Conservation (phyloP, 2,329 filamentous ascomycete genomes). For the Zarea fungicola region DNA sequence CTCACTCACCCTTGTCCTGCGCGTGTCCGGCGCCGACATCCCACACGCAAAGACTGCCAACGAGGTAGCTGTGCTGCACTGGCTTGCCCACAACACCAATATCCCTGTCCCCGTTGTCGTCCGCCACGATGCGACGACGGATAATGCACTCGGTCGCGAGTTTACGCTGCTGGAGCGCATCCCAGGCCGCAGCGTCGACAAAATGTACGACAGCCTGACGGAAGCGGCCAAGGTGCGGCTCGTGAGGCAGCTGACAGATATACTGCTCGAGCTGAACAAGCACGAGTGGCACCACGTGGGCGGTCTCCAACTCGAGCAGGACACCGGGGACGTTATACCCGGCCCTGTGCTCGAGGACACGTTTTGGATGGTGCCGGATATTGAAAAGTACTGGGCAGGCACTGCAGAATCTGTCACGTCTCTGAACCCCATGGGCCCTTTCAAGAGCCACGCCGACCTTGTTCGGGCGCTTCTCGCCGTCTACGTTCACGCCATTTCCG, state of each 20-base stretch:
- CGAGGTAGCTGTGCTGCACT: conserved; percentile 31
- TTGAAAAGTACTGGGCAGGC: conserved; percentile 23
- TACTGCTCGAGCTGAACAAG: conserved; percentile 26
- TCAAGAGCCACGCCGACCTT: conserved; percentile 22
- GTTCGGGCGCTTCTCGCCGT: conserved; percentile 21
- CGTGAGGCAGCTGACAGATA: conserved; percentile 25
- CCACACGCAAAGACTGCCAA: conserved; percentile 32
- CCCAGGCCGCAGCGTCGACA: conserved; percentile 23
- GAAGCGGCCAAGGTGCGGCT: conserved; percentile 18
- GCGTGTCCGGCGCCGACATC: conserved; percentile 30
- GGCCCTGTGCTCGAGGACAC: conserved; percentile 30
- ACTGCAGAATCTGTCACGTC: conserved; percentile 17
- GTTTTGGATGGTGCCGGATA: conserved; percentile 30
- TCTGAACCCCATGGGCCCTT: conserved; percentile 25
- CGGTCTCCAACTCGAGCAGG: conserved; percentile 20
- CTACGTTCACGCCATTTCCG: conserved; percentile 24
- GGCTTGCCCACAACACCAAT: conserved; percentile 26
- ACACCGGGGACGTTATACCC: conserved; percentile 12
- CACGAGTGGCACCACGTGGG: conserved; percentile 23
- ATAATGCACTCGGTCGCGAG: conserved; percentile 28
- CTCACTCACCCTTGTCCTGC: conserved; percentile 23
- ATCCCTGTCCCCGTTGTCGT: conserved; percentile 31
- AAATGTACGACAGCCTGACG: conserved; percentile 23
- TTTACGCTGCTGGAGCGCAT: conserved; percentile 27
- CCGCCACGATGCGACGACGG: conserved; percentile 20